Evolutionary conservation across 1,139 yeast species (phyloP).

Genomic region (Debaryomyces singareniensis): DNA sequence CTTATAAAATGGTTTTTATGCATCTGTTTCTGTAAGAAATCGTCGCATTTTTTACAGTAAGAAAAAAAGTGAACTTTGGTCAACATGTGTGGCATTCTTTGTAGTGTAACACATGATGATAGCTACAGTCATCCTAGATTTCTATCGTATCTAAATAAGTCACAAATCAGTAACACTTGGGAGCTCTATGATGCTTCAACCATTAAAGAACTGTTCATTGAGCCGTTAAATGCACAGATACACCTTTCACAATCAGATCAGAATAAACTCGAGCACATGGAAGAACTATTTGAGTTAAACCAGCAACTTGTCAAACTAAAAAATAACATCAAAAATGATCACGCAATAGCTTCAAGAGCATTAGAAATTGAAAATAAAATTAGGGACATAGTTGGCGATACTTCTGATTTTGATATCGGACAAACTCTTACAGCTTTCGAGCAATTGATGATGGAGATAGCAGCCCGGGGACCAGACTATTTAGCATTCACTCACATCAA

Average conservation of each 20-base stretch:
- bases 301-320: constrained; percentile 17
- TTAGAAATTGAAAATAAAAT: constrained; percentile 11
- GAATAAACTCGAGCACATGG: constrained; percentile 21
- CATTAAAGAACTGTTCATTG: constrained; percentile 10
- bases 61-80: too few relatives aligned
- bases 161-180: constrained; percentile 11
- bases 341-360: constrained; percentile 6
- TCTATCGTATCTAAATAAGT: neutral
- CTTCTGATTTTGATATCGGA: constrained; percentile 2
- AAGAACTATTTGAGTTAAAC: constrained; percentile 17
- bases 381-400: constrained; percentile 5
- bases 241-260: constrained; percentile 15
- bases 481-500: constrained; percentile 13
- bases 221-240: constrained; percentile 8
- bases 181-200: constrained; percentile 12
- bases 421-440: constrained; percentile 10
- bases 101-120: constrained; percentile 6
- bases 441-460: constrained; percentile 34
- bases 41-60: too few relatives aligned
- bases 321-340: constrained; percentile 23
- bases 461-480: constrained; percentile 53
- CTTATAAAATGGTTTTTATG: too few relatives aligned
- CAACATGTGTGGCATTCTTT: constrained; percentile 18
- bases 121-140: constrained; percentile 1
- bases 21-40: too few relatives aligned